A percentile compares a stretch with the other conserved stretches of the same genome.
phyloP scores from a whole-genome alignment of 2,329 filamentous ascomycete species.

The Stagonosporopsis vannaccii region DNA sequence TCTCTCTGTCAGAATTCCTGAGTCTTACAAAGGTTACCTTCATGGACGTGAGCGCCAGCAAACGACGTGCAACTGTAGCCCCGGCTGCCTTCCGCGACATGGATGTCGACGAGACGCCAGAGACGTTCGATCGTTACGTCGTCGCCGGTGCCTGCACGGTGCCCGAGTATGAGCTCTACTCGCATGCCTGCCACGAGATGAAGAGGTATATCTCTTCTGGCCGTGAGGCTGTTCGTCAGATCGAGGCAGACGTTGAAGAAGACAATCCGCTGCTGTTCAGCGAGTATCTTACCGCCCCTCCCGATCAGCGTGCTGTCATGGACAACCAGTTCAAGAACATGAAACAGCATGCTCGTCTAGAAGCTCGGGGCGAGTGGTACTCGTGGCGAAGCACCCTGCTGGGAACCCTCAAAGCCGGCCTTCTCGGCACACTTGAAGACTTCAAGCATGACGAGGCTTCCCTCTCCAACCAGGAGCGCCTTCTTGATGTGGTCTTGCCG shows the following conservation, averaged over 20 bases:
- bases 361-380: slow-evolving; percentile 98
- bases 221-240: slow-evolving; percentile 85
- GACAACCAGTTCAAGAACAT: slow-evolving; percentile 98
- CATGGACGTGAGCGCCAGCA: slow-evolving; percentile 98
- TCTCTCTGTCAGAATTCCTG: slow-evolving; percentile 90
- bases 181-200: slow-evolving; percentile 92
- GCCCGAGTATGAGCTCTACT: slow-evolving; percentile 92
- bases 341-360: slow-evolving; percentile 86
- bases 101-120: slow-evolving; percentile 56
- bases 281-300: slow-evolving; percentile 86
- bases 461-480: slow-evolving; percentile 71
- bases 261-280: slow-evolving; percentile 91
- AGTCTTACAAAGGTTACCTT: slow-evolving; percentile 97
- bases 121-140: slow-evolving; percentile 76
- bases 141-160: slow-evolving; percentile 90
- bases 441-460: slow-evolving; percentile 76
- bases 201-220: slow-evolving; percentile 98
- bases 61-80: slow-evolving; percentile 80
- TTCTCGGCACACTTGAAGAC: slow-evolving; percentile 76
- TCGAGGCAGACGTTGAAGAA: slow-evolving; percentile 85
- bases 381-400: slow-evolving; percentile 93
- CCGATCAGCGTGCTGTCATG: slow-evolving; percentile 85
- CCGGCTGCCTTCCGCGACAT: slow-evolving; percentile 46
- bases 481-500: slow-evolving; percentile 74
- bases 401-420: slow-evolving; percentile 80